Base-by-base conservation (phyloP, 169 alveolate species). In the Neospora caninum region DNA sequence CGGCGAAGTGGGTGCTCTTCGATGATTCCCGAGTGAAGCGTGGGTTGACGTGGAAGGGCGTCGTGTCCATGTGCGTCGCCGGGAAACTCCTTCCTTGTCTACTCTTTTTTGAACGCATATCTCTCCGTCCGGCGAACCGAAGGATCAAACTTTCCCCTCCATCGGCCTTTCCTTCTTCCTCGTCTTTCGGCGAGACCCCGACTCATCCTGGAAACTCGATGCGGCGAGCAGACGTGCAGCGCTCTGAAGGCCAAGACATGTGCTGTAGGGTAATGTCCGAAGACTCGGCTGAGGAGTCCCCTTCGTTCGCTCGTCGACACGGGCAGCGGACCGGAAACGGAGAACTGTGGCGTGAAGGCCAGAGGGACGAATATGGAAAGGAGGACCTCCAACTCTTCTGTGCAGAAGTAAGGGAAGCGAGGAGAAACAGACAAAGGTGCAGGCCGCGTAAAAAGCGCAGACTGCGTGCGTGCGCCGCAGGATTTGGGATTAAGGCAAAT, bases 1-100 rank as follows among this genome's bases (percentile, higher is more conserved):
- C 49, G 69, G 67, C n/a, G 49, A 73, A 78, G 91, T 91, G 94
- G 94, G 94, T 73, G 43, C 83, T 78, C 27, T 91, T 91, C 88
- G 73, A 91, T 29, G 94, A 91, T n/a, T 78, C 94, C 39, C 83
- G 83, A 29, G 92, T 69, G 18, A 58, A 18, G 38, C 54, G 73
- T 39, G 80, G 83, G 25, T 86, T 86, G 80, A 49, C 43, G 80
- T 86, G 92, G 92, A 86, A 27, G 36, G 70, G 16, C 49, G 92
- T 86, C 49, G 43, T 86, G 73, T 38, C 41, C 42, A 49, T 49
- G 82, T 86, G 92, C 78, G 92, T 86, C 43, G 38, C 53, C n/a
- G 92, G 92, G n/a, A 49, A 86, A 78, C 80, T 86, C 31, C 45
- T 86, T 20, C 92, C 92, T 6, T 86, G 92, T 43, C 45, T 86